phyloP scores from a whole-genome alignment of 2,329 filamentous ascomycete species.

The Didymella arachidicola region DNA sequence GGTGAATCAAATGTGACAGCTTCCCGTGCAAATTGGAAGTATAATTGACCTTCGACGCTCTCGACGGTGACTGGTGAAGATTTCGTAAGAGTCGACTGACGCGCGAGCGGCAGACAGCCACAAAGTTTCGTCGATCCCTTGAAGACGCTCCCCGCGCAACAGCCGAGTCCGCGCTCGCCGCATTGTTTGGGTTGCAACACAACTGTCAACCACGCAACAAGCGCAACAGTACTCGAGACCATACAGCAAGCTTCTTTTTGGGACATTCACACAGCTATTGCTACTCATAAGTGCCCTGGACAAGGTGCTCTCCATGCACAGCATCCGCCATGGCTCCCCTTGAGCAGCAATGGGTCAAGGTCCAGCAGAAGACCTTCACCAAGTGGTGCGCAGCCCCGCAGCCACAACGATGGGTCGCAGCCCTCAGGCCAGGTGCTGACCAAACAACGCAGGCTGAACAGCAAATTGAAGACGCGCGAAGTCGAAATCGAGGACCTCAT shows the following conservation, averaged over 20 bases:
- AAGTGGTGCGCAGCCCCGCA: conserved; percentile 74
- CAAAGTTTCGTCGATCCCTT: conserved; percentile 19
- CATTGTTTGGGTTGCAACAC: conserved; percentile 43
- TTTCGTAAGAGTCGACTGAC: conserved; percentile 1
- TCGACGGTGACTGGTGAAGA: conserved; percentile 20
- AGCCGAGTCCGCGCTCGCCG: conserved; percentile 39
- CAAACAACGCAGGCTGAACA: conserved; percentile 77
- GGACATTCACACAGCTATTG: conserved; percentile 29
- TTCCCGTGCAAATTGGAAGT: conserved; percentile 2
- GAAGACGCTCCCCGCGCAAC: conserved; percentile 29
- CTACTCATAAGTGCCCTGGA: conserved; percentile 31
- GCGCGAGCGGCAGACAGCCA: conserved; percentile 25
- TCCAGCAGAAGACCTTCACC: conserved; percentile 98
- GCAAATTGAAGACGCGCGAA: conserved; percentile 81
- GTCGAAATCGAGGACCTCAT: conserved; percentile 88
- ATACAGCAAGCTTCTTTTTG: conserved; percentile 12
- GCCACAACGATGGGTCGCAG: conserved; percentile 13
- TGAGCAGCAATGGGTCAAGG: conserved; percentile 72
- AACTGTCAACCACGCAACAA: conserved; percentile 30
- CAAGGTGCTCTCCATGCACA: conserved; percentile 38
- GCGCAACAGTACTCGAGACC: conserved; percentile 22
- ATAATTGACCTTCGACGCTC: conserved; percentile 1
- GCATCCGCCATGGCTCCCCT: conserved; percentile 53
- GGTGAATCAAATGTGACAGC: conserved; percentile 14
- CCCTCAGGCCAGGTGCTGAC: conserved; percentile 32